phyloP scores from a whole-genome alignment of 495 filamentous ascomycete genomes.

The Cladorrhinum samala region DNA sequence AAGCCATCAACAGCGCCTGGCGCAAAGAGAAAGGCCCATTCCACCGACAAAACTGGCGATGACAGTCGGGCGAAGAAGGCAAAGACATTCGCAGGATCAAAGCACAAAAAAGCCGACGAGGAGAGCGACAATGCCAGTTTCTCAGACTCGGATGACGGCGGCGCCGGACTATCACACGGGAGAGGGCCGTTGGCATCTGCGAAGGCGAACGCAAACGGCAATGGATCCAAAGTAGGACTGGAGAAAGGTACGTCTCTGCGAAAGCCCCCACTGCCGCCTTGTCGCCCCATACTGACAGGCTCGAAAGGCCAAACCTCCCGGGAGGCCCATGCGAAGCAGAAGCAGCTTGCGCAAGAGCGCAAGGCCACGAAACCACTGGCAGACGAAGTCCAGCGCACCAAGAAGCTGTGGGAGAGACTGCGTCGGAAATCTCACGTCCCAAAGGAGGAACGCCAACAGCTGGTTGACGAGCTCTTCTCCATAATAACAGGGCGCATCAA shows the following conservation, averaged over 20 bases:
- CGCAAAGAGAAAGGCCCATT: slow-evolving; percentile 37
- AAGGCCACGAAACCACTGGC: slow-evolving; percentile 90
- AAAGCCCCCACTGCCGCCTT: too few species aligned
- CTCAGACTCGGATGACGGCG: slow-evolving; percentile 32
- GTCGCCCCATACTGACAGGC: too few species aligned
- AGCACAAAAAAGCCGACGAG: slow-evolving; percentile 24
- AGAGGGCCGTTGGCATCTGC: slow-evolving; percentile 10
- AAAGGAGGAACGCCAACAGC: slow-evolving; percentile 72
- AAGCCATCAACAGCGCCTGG: slow-evolving; percentile 20
- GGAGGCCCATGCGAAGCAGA: slow-evolving; percentile 90
- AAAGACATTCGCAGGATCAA: slow-evolving; percentile 32
- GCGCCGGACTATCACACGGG: slow-evolving; percentile 19
- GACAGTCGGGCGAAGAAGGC: slow-evolving; percentile 38
- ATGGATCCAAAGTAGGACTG: slow-evolving; percentile 18
- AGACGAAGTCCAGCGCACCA: slow-evolving; percentile 78
- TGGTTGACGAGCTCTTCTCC: slow-evolving; percentile 81
- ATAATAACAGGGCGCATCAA: slow-evolving; percentile 86
- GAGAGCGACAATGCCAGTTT: slow-evolving; percentile 31
- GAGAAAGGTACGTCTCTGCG: slow-evolving; percentile 30
- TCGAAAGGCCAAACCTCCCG: slow-evolving; percentile 51
- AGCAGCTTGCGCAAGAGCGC: slow-evolving; percentile 76
- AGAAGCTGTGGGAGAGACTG: slow-evolving; percentile 94
- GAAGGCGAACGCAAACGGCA: slow-evolving; percentile 16
- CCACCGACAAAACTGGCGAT: slow-evolving; percentile 29
- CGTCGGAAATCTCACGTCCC: slow-evolving; percentile 88